Conservation (phyloP, 2,329 filamentous ascomycete genomes). For the Knufia petricola region DNA sequence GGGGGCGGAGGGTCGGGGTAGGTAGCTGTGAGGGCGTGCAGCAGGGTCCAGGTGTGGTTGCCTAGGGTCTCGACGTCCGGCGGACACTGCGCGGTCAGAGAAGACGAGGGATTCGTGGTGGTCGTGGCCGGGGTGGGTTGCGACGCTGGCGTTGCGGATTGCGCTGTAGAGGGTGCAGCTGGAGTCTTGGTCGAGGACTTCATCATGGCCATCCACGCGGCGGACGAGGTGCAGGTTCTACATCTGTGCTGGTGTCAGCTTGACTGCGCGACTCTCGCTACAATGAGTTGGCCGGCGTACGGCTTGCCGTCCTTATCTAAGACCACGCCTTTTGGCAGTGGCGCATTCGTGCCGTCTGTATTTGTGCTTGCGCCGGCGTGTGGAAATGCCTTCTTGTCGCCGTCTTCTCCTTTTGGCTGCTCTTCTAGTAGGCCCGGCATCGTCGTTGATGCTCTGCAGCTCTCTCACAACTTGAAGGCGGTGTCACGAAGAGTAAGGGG, state of each 20-base stretch:
- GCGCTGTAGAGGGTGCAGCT: conserved; percentile 18
- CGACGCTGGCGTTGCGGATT: no score
- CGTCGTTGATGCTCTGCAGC: not conserved
- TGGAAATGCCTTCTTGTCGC: not conserved
- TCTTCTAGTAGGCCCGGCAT: conserved; percentile 10
- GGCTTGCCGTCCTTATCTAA: conserved; percentile 43
- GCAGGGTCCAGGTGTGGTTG: conserved; percentile 81
- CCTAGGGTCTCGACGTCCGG: conserved; percentile 83
- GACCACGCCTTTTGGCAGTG: conserved; percentile 32
- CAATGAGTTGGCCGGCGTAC: conserved; percentile 27
- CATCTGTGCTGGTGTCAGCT: conserved; percentile 29
- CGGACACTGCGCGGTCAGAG: conserved; percentile 71
- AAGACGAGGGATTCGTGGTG: conserved; percentile 20
- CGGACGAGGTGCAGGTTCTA: conserved; percentile 39
- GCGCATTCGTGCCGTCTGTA: no score
- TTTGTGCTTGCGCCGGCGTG: conserved; percentile 1
- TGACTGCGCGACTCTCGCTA: not conserved
- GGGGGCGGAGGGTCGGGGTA: conserved; percentile 65
- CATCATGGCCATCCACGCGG: conserved; percentile 38
- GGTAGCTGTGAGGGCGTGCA: conserved; percentile 80
- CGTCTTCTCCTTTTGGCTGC: not conserved
- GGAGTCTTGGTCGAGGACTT: conserved; percentile 24
- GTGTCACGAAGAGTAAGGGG: no score
- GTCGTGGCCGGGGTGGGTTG: conserved; percentile 27
- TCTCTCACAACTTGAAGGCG: not conserved